Evolutionary conservation across 805 yeast genomes (phyloP), one percentile per base, ranked within the genome.

Genomic region (Aciculoconidium aculeatum): DNA sequence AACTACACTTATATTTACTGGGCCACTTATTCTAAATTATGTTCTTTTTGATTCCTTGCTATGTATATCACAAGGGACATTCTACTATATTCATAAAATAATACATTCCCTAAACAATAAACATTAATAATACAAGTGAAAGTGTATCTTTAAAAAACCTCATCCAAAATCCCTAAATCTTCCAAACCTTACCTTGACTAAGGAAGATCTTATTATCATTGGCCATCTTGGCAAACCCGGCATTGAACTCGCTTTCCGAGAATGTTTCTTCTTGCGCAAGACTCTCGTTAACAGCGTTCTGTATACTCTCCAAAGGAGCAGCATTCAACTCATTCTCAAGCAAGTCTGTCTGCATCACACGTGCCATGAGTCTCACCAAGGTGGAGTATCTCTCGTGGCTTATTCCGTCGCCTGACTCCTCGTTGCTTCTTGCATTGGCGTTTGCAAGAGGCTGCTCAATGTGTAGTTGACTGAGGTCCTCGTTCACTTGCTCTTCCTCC

Each of bases 201-300:
- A 49, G 34, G 52, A 55, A 53, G 22, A 63, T 42, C 42, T 56
- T 51, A 37, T 58, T 62, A 35, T 59, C 65, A 10, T 44, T 47
- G 28, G 48, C 53, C 63, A 63, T 53, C 33, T 37, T 49, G 21
- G 35, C 39, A 17, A 63, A 47, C 4, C 58, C 68, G 15, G 48
- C 48, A 18, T 36, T 38, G 21, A 61, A 42, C 36, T 64, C 70
- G 11, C 31, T 39, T 4, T 35, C 35, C 16, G 41, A 35, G 39
- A 61, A 64, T 11, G 46, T 37, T 30, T 64, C 69, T 34, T 64
- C 70, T 41, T 63, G 69, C 13, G 55, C 51, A 31, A 63, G 42
- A 23, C 40, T 53, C 25, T 45, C 58, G 39, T 64, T 64, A 26
- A 63, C 41, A 13, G 52, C 49, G 15, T 45, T 54, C 3, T 47